Conservation (phyloP, 139 green algal species). For the Chlamydomonas eustigma region DNA sequence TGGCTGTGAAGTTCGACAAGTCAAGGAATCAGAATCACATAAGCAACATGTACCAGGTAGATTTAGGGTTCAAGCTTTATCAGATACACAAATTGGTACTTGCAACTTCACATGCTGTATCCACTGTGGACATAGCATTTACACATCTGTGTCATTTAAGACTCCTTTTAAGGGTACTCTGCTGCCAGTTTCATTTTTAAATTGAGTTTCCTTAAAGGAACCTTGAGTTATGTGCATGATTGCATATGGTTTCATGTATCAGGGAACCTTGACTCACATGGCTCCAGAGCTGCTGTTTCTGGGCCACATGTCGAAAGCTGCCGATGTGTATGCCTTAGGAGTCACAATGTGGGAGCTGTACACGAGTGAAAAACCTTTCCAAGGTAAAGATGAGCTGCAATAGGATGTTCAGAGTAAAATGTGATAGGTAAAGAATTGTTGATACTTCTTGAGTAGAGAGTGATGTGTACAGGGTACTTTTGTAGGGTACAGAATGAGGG, state of each 20-base stretch:
- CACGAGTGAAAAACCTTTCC: neutral
- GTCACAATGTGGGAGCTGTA: constrained; percentile 7
- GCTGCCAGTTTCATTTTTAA: neutral
- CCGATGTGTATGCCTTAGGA: constrained; percentile 8
- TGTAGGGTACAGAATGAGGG: too few species aligned
- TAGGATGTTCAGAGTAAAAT: too few species aligned
- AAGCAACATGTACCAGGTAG: constrained; percentile 39
- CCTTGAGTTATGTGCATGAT: neutral
- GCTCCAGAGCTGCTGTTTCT: constrained; percentile 38
- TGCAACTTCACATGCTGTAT: too few species aligned
- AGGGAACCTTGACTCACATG: constrained; percentile 59
- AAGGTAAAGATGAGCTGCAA: neutral
- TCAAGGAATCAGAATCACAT: constrained; percentile 34
- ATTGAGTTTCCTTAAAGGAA: neutral
- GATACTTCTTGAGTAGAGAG: too few species aligned
- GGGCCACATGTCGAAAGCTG: constrained; percentile 18
- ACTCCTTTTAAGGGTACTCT: neutral
- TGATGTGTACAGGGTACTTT: too few species aligned
- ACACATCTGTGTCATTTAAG: neutral
- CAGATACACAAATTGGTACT: too few species aligned
- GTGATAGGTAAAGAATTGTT: too few species aligned
- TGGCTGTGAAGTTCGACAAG: constrained; percentile 46
- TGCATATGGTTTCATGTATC: neutral
- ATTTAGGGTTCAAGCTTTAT: neutral
- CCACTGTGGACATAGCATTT: too few species aligned